Evolutionary conservation across 2,329 filamentous ascomycete species (phyloP).

Genomic region (Epichloe sp.): DNA sequence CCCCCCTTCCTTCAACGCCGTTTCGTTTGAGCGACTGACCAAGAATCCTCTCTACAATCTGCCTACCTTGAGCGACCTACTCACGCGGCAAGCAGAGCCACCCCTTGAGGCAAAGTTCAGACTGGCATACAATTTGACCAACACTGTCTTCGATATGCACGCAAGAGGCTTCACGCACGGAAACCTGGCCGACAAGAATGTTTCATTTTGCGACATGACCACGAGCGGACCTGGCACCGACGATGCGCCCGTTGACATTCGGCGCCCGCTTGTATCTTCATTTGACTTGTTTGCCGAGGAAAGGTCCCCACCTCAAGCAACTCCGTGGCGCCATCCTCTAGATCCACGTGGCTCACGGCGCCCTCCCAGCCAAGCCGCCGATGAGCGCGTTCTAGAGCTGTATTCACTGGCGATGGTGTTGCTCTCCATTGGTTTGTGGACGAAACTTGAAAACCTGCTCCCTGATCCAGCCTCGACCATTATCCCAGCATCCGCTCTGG

Average conservation of each 20-base stretch:
- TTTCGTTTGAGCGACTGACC: conserved; percentile 38
- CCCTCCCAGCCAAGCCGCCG: conserved; percentile 38
- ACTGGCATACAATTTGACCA: conserved; percentile 58
- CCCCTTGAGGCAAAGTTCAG: conserved; percentile 64
- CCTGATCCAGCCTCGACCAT: conserved; percentile 30
- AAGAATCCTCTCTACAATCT: conserved; percentile 37
- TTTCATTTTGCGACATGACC: conserved; percentile 47
- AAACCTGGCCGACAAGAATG: conserved; percentile 52
- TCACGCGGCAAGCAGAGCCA: conserved; percentile 42
- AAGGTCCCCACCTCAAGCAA: conserved; percentile 7
- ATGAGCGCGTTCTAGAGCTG: conserved; percentile 50
- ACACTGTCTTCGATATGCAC: conserved; percentile 63
- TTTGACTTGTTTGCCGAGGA: conserved; percentile 54
- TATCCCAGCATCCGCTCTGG: conserved; percentile 47
- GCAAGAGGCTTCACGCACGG: conserved; percentile 56
- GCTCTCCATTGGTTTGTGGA: conserved; percentile 65
- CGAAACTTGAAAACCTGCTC: conserved; percentile 43
- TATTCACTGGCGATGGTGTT: conserved; percentile 63
- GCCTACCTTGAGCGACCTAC: conserved; percentile 40
- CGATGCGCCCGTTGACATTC: conserved; percentile 44
- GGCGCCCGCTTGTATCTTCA: conserved; percentile 56
- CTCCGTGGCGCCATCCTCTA: conserved; percentile 46
- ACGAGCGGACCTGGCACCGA: conserved; percentile 27
- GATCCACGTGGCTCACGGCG: conserved; percentile 39
- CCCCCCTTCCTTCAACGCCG: conserved; percentile 48